Percentiles rank a stretch among this genome's conserved stretches.
phyloP scores from a whole-genome alignment of 2,329 filamentous ascomycete species.

The Calonectria leucothoes region DNA sequence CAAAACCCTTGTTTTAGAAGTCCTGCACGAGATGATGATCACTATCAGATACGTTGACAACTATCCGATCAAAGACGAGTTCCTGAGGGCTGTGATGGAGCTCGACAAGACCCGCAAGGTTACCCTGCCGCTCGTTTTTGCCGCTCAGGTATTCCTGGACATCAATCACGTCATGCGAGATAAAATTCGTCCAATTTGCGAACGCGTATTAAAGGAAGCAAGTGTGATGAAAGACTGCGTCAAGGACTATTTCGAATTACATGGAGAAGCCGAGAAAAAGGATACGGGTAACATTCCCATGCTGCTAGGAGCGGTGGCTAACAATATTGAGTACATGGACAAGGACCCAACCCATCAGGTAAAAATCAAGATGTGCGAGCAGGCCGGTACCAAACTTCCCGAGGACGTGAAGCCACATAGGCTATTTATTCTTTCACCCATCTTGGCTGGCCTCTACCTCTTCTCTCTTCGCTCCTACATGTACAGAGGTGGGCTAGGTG shows the following conservation, averaged over 20 bases:
- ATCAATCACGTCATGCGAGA: conserved; percentile 48
- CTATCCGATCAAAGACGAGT: conserved; percentile 49
- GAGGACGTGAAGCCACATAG: conserved; percentile 29
- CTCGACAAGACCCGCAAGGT: conserved; percentile 44
- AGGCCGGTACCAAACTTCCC: accelerated
- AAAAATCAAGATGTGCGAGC: no score
- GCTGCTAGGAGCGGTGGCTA: neutral
- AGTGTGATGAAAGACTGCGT: neutral
- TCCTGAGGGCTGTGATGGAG: conserved; percentile 46
- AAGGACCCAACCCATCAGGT: neutral
- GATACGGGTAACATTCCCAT: accelerated
- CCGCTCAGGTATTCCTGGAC: conserved; percentile 55
- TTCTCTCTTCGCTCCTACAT: conserved; percentile 47
- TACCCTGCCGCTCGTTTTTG: conserved; percentile 53
- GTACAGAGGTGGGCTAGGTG: conserved; percentile 46
- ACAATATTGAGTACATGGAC: neutral
- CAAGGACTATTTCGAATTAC: neutral
- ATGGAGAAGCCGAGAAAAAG: neutral
- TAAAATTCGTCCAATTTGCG: conserved; percentile 6
- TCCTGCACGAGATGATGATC: conserved; percentile 47
- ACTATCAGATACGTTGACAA: conserved; percentile 26
- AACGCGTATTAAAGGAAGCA: conserved; percentile 24
- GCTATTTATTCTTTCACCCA: conserved; percentile 49
- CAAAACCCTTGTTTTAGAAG: conserved; percentile 44
- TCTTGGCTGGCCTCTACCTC: conserved; percentile 52